A percentile compares a stretch with the other conserved stretches of the same genome.
Evolutionary conservation across 352 stramenopile genomes (phyloP).

Genomic region (Globisporangium barbulae): DNA sequence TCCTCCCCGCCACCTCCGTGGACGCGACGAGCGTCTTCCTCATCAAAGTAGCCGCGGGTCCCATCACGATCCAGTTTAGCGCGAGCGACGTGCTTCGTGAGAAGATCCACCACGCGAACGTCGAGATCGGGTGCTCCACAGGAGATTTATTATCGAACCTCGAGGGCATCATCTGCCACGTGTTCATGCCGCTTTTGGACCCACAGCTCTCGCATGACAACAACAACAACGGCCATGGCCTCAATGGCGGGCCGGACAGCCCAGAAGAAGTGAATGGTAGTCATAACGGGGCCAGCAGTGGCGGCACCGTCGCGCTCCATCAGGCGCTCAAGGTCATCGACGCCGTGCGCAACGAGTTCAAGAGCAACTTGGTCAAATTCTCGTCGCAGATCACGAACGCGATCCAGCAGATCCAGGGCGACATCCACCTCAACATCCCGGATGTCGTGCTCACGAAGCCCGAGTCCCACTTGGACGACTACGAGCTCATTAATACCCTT

Average conservation of each 20-base stretch:
- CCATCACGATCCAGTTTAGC: constrained; percentile 36
- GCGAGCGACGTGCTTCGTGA: constrained; percentile 29
- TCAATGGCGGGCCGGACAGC: neutral
- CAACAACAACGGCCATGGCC: constrained; percentile 8
- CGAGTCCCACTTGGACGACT: constrained; percentile 81
- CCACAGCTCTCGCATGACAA: constrained; percentile 47
- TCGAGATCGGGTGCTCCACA: constrained; percentile 88
- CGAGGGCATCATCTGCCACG: constrained; percentile 83
- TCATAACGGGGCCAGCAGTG: neutral
- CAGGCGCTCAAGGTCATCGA: constrained; percentile 82
- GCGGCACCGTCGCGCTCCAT: constrained; percentile 15
- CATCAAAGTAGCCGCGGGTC: constrained; percentile 63
- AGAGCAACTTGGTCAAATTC: constrained; percentile 91
- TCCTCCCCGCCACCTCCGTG: constrained; percentile 53
- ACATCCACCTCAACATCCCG: constrained; percentile 92
- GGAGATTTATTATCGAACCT: constrained; percentile 83
- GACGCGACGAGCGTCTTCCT: constrained; percentile 72
- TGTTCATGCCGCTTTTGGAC: constrained; percentile 87
- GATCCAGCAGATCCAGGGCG: constrained; percentile 92
- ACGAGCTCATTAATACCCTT: constrained; percentile 84
- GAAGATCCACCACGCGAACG: constrained; percentile 54
- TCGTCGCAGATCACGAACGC: constrained; percentile 90
- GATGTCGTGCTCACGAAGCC: constrained; percentile 90
- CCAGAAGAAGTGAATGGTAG: neutral
- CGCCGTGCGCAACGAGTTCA: constrained; percentile 85